Base-by-base conservation (phyloP, 176 grass and related monocot genomes). In the Alloteropsis semialata region DNA sequence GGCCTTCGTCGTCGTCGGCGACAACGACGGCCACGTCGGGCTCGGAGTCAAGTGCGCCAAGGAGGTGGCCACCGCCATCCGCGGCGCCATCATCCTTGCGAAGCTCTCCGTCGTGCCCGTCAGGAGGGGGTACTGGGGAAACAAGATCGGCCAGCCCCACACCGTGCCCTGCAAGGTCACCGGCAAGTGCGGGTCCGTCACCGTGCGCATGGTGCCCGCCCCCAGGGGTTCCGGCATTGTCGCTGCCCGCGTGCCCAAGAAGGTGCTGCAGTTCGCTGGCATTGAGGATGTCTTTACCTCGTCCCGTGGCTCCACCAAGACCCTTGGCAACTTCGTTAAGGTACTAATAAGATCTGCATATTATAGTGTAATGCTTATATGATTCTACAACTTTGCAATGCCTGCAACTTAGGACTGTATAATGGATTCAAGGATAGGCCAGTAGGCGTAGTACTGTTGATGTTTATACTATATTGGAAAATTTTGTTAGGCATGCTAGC, bases 151-250 rank as follows among this genome's bases (percentile, higher is more conserved):
- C 0, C 48, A 69, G 84, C 94, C 94, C 4, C 94, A 97, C 84
- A 97, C 94, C 6, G 94, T 97, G 48, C 94, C 94, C 4, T 97
- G 94, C 89, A 97, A 97, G 87, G 94, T 97, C 73, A 97, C 94
- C 5, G 94, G 94, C 4, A 97, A 97, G 86, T 97, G 94, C 3
- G 94, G 94, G 0, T 97, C 94, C 34, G 94, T 93, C 74, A 97
- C 94, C 34, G 94, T 97, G 16, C 82, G 94, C 46, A 93, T 97
- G 94, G 94, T 97, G 38, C 88, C 94, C 9, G 94, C 94, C 4
- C 91, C 94, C 0, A 88, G 94, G 62, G 94, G 94, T 69, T 90
- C 94, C 0, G 94, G 91, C 0, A 97, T 97, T 39, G 94, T 97
- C 21, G 94, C 94, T 2, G 94, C 91, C 0, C 90, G 94, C 27